Evolutionary conservation across 805 yeast genomes (phyloP), one percentile per base, ranked within the genome.

Genomic region (Wickerhamomyces canadensis): DNA sequence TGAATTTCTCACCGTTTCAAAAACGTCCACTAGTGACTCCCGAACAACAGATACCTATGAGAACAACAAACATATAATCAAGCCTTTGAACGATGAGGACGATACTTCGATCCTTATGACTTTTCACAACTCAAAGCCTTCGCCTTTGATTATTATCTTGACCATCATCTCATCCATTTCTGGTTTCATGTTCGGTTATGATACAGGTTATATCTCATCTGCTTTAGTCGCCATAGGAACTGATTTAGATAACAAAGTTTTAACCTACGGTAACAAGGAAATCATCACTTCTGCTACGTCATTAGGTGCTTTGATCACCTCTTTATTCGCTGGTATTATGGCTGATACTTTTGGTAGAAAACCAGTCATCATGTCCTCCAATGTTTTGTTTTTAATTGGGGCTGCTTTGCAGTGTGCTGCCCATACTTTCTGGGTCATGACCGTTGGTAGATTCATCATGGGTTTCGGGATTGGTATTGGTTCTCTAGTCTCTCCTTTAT

Each of bases 391-490:
- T 55, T 68, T 91, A 19, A 66, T 84, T 27, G 98, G 98, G 42
- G 86, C 95, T 16, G 72, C 76, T 31, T 65, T 89, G 41, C 98
- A 91, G 65, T 76, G 93, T 41, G 84, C 81, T 22, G 78, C 97
- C 8, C 74, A 76, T 37, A 67, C 80, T 4, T 80, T 87, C 42
- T 86, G 96, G 94, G 79, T 83, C 31, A 91, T 91, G 98, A 80
- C 86, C 45, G 79, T 66, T 12, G 98, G 98, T 31, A 74, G 98
- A 58, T 81, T 93, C 47, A 68, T 91, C 33, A 84, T 93, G 82
- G 98, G 98, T 14, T 84, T 85, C 61, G 98, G 96, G 51, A 97
- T 91, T 19, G 98, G 98, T 49, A 74, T 85, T 38, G 98, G 97
- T 1, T 88, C 97, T 3, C 67, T 91, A 37, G 82, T 87, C 38